Conservation (phyloP, 1,284 basidiomycete species). For the Naganishia sp. region DNA sequence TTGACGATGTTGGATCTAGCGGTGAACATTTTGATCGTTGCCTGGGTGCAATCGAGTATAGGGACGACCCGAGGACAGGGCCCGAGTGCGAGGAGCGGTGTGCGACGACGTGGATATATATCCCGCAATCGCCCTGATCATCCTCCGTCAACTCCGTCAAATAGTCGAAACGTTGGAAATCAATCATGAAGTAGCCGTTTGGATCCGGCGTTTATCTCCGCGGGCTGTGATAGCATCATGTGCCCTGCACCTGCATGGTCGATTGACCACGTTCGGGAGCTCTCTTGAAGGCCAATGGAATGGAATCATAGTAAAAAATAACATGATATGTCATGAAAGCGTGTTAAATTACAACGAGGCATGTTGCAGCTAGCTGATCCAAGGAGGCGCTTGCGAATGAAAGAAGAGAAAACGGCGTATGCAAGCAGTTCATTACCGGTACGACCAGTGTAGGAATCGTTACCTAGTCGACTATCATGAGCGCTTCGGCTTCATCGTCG, state of each 20-base stretch:
- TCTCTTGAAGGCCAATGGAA: too few relatives aligned
- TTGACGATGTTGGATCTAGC: constrained; percentile 10
- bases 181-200: constrained; percentile 13
- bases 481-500: constrained; percentile 9
- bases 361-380: too few relatives aligned
- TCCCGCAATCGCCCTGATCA: not conserved
- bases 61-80: not conserved
- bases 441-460: not conserved
- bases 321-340: not conserved
- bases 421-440: too few relatives aligned
- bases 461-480: constrained; percentile 10
- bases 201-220: constrained; percentile 9
- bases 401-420: too few relatives aligned
- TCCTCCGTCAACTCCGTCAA: not conserved
- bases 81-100: too few relatives aligned
- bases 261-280: too few relatives aligned
- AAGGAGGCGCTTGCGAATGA: too few relatives aligned
- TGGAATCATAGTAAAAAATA: too few relatives aligned
- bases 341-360: not conserved
- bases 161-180: constrained; percentile 27
- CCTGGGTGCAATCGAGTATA: not conserved
- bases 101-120: constrained; percentile 10
- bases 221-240: not conserved
- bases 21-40: not conserved
- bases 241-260: not conserved